These are phyloP conservation scores for Cystofilobasidium ferigula DNA, from an alignment of 768 basidiomycete genomes.

Conservation along the genomic window DNA sequence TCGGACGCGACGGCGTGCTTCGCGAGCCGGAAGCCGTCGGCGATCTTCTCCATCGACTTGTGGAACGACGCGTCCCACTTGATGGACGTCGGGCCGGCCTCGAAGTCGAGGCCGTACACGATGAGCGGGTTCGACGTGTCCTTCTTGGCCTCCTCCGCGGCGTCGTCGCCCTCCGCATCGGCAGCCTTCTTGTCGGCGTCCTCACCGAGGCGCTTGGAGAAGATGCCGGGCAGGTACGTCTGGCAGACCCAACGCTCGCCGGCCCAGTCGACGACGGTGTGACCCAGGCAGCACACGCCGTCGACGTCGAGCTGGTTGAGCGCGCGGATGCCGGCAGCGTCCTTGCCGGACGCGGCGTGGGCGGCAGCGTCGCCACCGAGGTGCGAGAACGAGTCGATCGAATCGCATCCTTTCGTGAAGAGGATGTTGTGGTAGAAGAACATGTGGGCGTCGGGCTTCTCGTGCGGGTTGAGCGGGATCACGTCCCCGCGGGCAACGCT, in stretches of 20 bases:
- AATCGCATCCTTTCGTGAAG: slow-evolving; percentile 42
- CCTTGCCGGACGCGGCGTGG: slow-evolving; percentile 41
- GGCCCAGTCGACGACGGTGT: slow-evolving; percentile 42
- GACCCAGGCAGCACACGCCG: slow-evolving; percentile 38
- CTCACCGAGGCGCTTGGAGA: slow-evolving; percentile 34
- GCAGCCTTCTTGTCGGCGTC: slow-evolving; percentile 27
- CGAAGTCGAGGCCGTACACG: slow-evolving; percentile 43
- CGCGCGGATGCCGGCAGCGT: slow-evolving; percentile 39
- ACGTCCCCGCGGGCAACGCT: slow-evolving; percentile 41
- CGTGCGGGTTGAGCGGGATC: slow-evolving; percentile 42
- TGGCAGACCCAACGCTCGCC: slow-evolving; percentile 44
- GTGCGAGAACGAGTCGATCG: slow-evolving; percentile 39
- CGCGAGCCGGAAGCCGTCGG: slow-evolving; percentile 37
- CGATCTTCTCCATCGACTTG: slow-evolving; percentile 40
- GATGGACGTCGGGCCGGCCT: slow-evolving; percentile 35
- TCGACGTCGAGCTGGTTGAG: slow-evolving; percentile 42
- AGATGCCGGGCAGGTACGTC: slow-evolving; percentile 42
- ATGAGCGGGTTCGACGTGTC: slow-evolving; percentile 35
- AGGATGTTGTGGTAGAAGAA: slow-evolving; percentile 42
- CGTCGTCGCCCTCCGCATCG: neutral
- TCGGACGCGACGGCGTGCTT: slow-evolving; percentile 38
- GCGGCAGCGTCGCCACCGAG: slow-evolving; percentile 42
- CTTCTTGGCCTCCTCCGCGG: slow-evolving; percentile 33
- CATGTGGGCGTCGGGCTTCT: slow-evolving; percentile 39
- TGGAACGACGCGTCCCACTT: slow-evolving; percentile 39